phyloP scores from a whole-genome alignment of 352 stramenopile species.

The Phytophthora citricola region DNA sequence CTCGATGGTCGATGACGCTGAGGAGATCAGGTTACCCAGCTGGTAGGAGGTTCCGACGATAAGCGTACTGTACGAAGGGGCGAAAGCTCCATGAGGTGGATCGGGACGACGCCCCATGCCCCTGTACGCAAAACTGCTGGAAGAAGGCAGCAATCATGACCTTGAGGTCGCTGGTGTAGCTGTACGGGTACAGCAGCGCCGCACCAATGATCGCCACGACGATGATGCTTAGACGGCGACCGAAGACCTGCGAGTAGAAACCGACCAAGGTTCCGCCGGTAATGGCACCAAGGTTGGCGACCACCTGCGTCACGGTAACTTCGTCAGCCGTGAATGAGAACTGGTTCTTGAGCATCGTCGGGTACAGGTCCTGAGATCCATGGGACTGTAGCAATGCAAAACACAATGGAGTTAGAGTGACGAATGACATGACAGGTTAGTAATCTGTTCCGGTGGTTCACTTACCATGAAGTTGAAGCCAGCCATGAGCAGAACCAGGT shows the following conservation, averaged over 20 bases:
- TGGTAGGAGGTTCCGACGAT: constrained; percentile 58
- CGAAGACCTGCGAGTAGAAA: constrained; percentile 60
- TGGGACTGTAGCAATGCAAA: constrained; percentile 32
- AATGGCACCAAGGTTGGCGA: constrained; percentile 55
- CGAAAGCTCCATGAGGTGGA: constrained; percentile 62
- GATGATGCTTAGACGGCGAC: constrained; percentile 51
- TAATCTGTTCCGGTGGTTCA: constrained; percentile 10
- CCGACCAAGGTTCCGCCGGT: constrained; percentile 46
- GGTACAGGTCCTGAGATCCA: constrained; percentile 56
- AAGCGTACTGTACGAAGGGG: constrained; percentile 56
- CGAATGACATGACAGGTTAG: background rate
- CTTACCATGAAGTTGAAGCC: constrained; percentile 58
- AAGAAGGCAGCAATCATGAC: constrained; percentile 53
- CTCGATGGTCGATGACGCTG: constrained; percentile 55
- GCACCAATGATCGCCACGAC: constrained; percentile 36
- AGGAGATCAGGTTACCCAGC: constrained; percentile 63
- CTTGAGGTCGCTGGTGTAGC: constrained; percentile 32
- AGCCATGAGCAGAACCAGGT: constrained; percentile 52
- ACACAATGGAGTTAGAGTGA: background rate
- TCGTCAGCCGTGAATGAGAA: constrained; percentile 48
- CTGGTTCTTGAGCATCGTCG: constrained; percentile 57
- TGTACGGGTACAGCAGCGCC: constrained; percentile 58
- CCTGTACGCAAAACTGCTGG: constrained; percentile 56
- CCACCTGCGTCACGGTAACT: constrained; percentile 52
- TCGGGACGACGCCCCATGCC: constrained; percentile 62